Conservation (phyloP, 768 basidiomycete genomes). For the Amanita pallidorosea region DNA sequence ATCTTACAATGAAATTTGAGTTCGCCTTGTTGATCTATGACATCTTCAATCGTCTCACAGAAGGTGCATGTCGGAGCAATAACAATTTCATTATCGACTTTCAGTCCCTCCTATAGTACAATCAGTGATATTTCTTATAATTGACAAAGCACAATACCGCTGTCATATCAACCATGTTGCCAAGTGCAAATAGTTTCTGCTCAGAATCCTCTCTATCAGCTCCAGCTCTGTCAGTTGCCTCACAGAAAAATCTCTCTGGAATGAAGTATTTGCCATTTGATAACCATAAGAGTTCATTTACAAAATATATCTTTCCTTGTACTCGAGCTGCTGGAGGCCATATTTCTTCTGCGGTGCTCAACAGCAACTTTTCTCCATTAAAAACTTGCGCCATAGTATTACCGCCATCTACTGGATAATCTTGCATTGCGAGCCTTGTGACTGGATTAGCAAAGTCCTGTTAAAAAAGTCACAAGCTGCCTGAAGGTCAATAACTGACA, state of each 20-base stretch:
- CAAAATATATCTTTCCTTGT: not conserved
- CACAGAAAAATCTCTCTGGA: not conserved
- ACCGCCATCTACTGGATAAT: slow-evolving; percentile 1
- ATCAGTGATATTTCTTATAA: not conserved
- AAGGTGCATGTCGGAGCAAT: not conserved
- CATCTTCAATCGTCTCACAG: not conserved
- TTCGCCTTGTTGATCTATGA: not conserved
- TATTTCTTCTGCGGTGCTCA: not conserved
- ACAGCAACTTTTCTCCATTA: slow-evolving; percentile 2
- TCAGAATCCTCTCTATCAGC: not conserved
- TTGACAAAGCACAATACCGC: not conserved
- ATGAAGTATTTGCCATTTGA: slow-evolving; percentile 1
- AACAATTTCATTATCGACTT: not conserved
- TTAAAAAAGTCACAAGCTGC: not conserved
- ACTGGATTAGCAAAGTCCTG: slow-evolving; percentile 8
- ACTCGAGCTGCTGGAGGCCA: not conserved
- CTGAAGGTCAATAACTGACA: not conserved
- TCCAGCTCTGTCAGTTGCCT: not conserved
- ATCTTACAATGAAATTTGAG: slow-evolving; percentile 7
- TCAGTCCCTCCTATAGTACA: not conserved
- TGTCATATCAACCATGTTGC: not conserved
- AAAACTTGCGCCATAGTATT: not conserved
- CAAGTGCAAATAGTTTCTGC: slow-evolving; percentile 1
- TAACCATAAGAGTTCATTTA: not conserved
- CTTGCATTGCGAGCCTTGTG: slow-evolving; percentile 1